Evolutionary conservation across 371 early-diverging fungal species (phyloP).

Genomic region (Gilbertella persicaria): DNA sequence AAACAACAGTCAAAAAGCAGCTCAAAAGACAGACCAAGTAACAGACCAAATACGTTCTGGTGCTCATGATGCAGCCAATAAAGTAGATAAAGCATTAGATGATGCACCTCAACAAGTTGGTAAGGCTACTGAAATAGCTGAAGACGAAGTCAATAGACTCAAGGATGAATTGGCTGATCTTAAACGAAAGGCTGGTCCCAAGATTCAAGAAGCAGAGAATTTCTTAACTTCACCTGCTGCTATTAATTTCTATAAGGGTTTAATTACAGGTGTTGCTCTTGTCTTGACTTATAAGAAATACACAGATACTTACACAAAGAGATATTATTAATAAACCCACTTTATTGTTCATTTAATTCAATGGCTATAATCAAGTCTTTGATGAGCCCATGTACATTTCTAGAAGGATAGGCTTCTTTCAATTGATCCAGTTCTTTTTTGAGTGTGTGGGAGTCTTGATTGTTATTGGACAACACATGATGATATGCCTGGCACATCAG

Average conservation of each 20-base stretch:
- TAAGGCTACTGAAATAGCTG: conserved; percentile 29
- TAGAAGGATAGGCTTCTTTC: neutral
- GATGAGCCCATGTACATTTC: neutral
- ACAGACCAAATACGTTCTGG: neutral
- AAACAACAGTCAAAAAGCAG: conserved; percentile 5
- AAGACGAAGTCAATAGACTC: conserved; percentile 38
- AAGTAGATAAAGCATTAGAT: conserved; percentile 6
- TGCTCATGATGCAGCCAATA: conserved; percentile 4
- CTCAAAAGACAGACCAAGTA: conserved; percentile 17
- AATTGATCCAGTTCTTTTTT: neutral
- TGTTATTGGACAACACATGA: neutral
- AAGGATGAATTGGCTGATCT: conserved; percentile 42
- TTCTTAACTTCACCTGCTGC: conserved; percentile 38
- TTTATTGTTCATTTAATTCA: neutral
- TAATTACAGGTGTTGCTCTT: conserved; percentile 22
- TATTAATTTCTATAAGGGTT: conserved; percentile 41
- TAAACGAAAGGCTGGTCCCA: conserved; percentile 34
- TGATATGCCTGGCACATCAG: neutral
- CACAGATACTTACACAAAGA: neutral
- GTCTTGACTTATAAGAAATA: conserved; percentile 23
- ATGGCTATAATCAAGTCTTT: neutral
- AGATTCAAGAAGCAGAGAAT: conserved; percentile 44
- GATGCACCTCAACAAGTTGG: conserved; percentile 15
- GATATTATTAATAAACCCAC: no score
- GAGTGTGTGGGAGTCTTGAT: neutral